A percentile compares a stretch with the other conserved stretches of the same genome.
Evolutionary conservation across 352 stramenopile species (phyloP).

Genomic region (Paralagenidium karlingii): DNA sequence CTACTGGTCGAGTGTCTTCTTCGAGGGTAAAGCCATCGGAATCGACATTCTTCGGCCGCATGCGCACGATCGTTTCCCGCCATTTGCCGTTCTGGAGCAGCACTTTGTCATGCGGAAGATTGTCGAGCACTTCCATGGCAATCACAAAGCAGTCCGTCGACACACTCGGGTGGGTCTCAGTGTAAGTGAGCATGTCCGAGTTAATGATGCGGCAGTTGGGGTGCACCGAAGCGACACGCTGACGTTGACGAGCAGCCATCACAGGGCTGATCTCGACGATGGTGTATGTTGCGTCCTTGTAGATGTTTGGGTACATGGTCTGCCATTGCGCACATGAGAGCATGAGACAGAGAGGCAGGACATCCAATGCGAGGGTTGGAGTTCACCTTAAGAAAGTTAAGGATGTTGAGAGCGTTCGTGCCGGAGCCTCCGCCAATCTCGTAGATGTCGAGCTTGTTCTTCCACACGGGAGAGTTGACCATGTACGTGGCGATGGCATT

Average conservation of each 20-base stretch:
- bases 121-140: constrained; percentile 85
- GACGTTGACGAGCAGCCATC: constrained; percentile 70
- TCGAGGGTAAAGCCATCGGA: constrained; percentile 10
- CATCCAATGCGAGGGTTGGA: neutral
- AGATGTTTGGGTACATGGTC: constrained; percentile 59
- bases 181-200: constrained; percentile 67
- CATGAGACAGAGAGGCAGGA: neutral
- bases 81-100: constrained; percentile 57
- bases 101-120: constrained; percentile 87
- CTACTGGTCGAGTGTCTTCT: constrained; percentile 31
- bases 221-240: constrained; percentile 42
- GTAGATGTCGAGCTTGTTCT: constrained; percentile 51
- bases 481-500: constrained; percentile 82
- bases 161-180: constrained; percentile 32
- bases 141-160: constrained; percentile 64
- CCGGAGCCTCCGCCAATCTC: constrained; percentile 83
- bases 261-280: constrained; percentile 83
- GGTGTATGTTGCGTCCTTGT: constrained; percentile 74
- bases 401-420: constrained; percentile 83
- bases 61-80: constrained; percentile 53
- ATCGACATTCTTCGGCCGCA: constrained; percentile 1
- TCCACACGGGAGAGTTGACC: constrained; percentile 44
- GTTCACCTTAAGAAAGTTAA: constrained; percentile 63
- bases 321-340: neutral
- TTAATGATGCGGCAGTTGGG: constrained; percentile 64